phyloP scores from a whole-genome alignment of 1,284 basidiomycete genomes.

The Pseudozyma sp. region DNA sequence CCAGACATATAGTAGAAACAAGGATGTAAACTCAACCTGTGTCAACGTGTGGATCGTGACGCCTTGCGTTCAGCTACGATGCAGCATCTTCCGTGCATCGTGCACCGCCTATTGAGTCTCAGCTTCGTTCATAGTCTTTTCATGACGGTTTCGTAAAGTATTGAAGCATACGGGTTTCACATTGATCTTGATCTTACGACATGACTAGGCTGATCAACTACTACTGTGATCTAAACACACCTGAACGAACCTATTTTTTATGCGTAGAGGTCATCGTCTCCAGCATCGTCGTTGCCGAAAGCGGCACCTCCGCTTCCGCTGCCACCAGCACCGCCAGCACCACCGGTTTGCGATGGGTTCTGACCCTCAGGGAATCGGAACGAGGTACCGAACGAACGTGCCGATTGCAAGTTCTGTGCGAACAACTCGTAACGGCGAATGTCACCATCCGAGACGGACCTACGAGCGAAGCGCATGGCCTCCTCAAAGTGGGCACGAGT shows the following conservation, averaged over 20 bases:
- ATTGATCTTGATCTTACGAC: background rate
- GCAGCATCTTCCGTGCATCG: no score
- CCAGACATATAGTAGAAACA: no score
- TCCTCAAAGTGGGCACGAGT: slow-evolving; percentile 86
- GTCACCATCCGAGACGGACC: slow-evolving; percentile 75
- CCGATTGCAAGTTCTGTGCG: slow-evolving; percentile 66
- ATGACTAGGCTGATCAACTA: background rate
- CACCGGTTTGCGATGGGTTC: slow-evolving; percentile 24
- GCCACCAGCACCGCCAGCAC: slow-evolving; percentile 63
- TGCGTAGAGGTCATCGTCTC: slow-evolving; percentile 76
- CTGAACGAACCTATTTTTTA: slow-evolving; percentile 11
- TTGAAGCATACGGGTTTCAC: background rate
- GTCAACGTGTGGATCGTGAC: no score
- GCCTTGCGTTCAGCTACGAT: no score
- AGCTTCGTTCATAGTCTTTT: no score
- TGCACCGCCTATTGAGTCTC: no score
- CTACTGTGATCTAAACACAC: background rate
- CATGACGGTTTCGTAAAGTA: no score
- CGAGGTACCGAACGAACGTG: slow-evolving; percentile 76
- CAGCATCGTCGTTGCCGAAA: slow-evolving; percentile 81
- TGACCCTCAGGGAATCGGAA: slow-evolving; percentile 94
- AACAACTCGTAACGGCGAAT: slow-evolving; percentile 81
- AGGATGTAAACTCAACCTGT: no score
- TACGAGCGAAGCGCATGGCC: slow-evolving; percentile 83
- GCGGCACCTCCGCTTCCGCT: slow-evolving; percentile 77